Evolutionary conservation across 2,329 filamentous ascomycete species (phyloP), one percentile per base, ranked within the genome.

Genomic region (Cadophora gregata): DNA sequence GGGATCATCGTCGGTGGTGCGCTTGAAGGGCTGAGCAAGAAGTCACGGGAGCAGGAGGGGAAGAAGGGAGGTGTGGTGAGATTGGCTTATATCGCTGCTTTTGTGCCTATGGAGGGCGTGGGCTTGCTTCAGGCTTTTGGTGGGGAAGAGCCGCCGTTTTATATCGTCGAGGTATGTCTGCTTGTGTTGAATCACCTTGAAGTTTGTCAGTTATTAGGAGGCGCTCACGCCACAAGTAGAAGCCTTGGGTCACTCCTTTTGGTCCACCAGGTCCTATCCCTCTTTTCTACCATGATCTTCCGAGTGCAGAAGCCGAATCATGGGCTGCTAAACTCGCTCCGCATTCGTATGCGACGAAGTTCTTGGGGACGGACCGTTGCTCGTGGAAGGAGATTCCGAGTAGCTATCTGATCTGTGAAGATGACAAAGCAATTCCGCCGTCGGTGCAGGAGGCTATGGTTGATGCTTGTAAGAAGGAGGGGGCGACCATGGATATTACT

Each of bases 1-100:
- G 79, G 79, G 5, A 73, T 79, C 0, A 68, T 79, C 1, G 73
- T 71, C 1, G 73, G 75, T 5, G 75, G 78, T 60, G 77, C 75
- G 8, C 67, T 79, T 0, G 74, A 75, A 10, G 79, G 79, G 0
- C 69, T 79, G 3, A 71, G 76, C 14, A 80, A 79, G 64, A 65
- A 69, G 29, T 74, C 78, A 50, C 71, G 80, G 19, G 71, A 9
- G 7, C 2, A 75, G n/a, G 67, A 73, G 16, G 80, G 80, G 0
- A 76, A 79, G 69, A 76, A 74, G 60, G 80, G 79, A 1, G 80
- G 80, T 0, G 65, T 72, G 1, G 33, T 69, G 21, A 70, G 61
- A 42, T 25, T 72, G 36, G 64, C 64, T 1, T 70, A 59, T 27
- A 42, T 71, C 5, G 62, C 55, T 42, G 48, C 69, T 1, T 67